These are phyloP conservation scores for Larix kaempferi DNA, from an alignment of 75 land plant genomes.

Conservation along the genomic window DNA sequence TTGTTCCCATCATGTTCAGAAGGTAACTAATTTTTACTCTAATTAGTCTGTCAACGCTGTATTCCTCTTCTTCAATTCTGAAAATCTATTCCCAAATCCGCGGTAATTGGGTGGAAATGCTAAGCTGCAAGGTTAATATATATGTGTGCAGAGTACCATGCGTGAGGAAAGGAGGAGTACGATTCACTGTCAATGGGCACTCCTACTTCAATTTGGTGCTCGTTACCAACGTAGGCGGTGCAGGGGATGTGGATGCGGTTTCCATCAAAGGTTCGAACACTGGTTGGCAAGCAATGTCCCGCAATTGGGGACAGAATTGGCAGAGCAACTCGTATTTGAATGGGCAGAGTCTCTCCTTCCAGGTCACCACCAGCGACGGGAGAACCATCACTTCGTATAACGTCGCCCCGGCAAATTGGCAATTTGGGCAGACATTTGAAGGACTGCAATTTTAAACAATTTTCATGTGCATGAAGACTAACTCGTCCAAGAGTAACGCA, in stretches of 20 bases:
- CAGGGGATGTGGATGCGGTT: conserved; percentile 19
- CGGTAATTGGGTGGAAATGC: no score
- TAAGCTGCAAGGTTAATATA: no score
- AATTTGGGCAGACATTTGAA: conserved; percentile 23
- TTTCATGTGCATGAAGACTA: no score
- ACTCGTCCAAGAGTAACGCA: no score
- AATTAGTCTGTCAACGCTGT: no score
- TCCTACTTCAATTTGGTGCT: conserved; percentile 24
- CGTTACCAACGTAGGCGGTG: conserved; percentile 18
- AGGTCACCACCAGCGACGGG: conserved; percentile 21
- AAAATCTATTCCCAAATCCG: no score
- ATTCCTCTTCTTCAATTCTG: no score
- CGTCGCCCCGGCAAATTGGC: conserved; percentile 16
- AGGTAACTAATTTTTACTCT: background rate
- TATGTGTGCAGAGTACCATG: conserved; percentile 11
- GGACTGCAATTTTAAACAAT: background rate
- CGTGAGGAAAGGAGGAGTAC: conserved; percentile 19
- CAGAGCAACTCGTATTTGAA: conserved; percentile 14
- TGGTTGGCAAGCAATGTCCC: conserved; percentile 19
- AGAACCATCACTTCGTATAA: conserved; percentile 5
- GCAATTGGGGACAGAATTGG: conserved; percentile 32
- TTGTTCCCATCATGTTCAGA: conserved; percentile 18
- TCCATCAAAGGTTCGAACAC: conserved; percentile 21
- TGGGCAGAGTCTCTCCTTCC: conserved; percentile 24
- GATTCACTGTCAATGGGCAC: conserved; percentile 20